Base-by-base conservation (phyloP, 2,329 filamentous ascomycete genomes). In the Pleochaeta shiraiana region DNA sequence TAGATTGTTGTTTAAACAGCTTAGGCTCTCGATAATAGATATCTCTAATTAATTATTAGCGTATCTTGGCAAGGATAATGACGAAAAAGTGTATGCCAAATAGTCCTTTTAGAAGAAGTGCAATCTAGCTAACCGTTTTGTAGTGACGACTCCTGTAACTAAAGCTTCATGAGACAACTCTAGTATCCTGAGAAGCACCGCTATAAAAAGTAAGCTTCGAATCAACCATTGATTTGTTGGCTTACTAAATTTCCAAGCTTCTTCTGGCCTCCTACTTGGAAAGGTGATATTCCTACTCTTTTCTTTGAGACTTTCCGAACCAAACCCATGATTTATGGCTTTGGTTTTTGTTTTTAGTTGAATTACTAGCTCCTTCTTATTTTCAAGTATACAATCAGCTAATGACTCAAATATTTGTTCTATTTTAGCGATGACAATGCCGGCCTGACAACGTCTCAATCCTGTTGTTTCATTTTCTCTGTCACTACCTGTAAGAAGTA, bases 1-100 rank as follows among this genome's bases (percentile, higher is more conserved):
- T 77, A 19, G 74, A 71, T 72, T 93, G 89, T 62, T 78, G 83
- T 24, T 79, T 78, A 70, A 93, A 95, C 0, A 95, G 76, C 11
- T 83, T 79, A 4, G 85, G 82, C 68, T 90, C 80, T 69, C 88
- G 83, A 71, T 95, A 95, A 73, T 85, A 95, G 3, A 95, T 83
- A 70, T 88, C 87, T 67, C 88, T 92, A 66, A n/a, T 0, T 2
- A 34, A 43, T 3, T 14, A 12, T 14, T 33, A n/a, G 21, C 34
- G 33, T 34, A 64, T n/a, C 3, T n/a, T 39, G 16, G 3, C 39
- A 24, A 2, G 4, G 7, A 3, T 11, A 39, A 16, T 6, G 3
- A n/a, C n/a, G n/a, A n/a, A n/a, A n/a, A n/a, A n/a, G n/a, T n/a
- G n/a, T n/a, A n/a, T n/a, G n/a, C n/a, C n/a, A n/a, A n/a, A n/a